Base-by-base conservation (phyloP, 2,329 filamentous ascomycete genomes). In the Neonectria ditissima region DNA sequence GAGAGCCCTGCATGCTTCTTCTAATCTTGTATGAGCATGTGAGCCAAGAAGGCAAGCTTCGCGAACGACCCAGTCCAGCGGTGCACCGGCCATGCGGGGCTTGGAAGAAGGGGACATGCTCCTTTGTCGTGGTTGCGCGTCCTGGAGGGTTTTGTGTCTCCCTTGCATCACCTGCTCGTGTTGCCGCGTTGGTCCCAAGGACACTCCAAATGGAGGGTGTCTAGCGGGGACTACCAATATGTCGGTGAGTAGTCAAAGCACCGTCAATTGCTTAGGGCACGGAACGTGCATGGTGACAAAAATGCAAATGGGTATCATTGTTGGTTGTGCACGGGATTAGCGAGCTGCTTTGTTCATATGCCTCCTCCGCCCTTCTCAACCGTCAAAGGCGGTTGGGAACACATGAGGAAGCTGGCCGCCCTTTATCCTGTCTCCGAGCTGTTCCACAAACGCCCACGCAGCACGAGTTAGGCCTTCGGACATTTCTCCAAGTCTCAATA, bases 401-500 rank as follows among this genome's bases (percentile, higher is more conserved):
- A 73, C 55, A 45, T 63, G 58, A 1, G 75, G 71, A 28, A 74
- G 43, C 24, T 67, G 65, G 22, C 76, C 75, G 18, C 73, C 73
- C 6, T 62, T 64, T 14, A 80, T 69, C 48, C 78, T 75, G 50
- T 78, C 74, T 30, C 77, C 77, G 7, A 80, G 66, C 26, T 75
- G 74, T 47, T 75, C 75, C 54, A 79, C 75, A 65, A 80, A 80
- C 56, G 75, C 73, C 79, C 79, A 80, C 2, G 78, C 76, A 13
- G 78, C 78, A 14, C 70, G 73, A 8, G 74, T 76, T 3, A 79
- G 61, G 22, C 72, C 73, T 10, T 75, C 71, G n/a, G 64, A 76
- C 43, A 74, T 58, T 18, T 76, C 75, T 3, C 74, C 74, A 4
- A 72, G 57, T 45, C 73, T 74, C 16, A 80, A 58, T 14, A 87